Evolutionary conservation across 2,329 filamentous ascomycete genomes (phyloP), one percentile per base, ranked within the genome.

Genomic region (Epichloe gansuensis): DNA sequence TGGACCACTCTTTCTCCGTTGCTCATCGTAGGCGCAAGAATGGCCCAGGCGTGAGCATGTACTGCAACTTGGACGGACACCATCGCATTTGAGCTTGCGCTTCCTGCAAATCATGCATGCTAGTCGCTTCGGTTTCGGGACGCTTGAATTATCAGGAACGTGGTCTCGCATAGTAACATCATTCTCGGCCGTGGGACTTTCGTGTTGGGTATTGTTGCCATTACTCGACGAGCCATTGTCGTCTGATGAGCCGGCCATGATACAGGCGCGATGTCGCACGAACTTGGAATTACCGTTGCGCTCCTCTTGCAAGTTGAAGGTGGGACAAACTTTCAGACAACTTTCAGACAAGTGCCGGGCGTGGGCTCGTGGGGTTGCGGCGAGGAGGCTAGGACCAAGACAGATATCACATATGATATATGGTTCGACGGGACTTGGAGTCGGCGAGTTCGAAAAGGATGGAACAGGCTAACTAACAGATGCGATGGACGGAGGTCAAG

Each of bases 61-160:
- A 61, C 85, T 89, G 65, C 90, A 95, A 59, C 85, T 88, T 23
- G 90, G 90, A 57, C 86, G 83, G 50, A 78, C 73, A 39, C 89
- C 89, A 66, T 96, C 90, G 68, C 90, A 96, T 69, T 86, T 85
- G 59, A 96, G 74, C 71, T 97, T 97, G 64, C 91, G 80, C 70
- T 90, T 93, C 61, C 91, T 78, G 66, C 93, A 98, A 56, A 97
- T 83, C 64, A 95, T 87, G 67, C 93, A 98, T 39, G 93, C 93
- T 61, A 97, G 86, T 59, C 91, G 81, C 74, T 97, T 97, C n/a
- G 84, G 83, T 62, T 87, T 87, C 48, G 86, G 84, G 23, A 88
- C 74, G 60, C 68, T 74, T 47, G 71, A 67, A 57, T 82, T 81
- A 59, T 77, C 76, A 55, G 68, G 66, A 42, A 69, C 63, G 54